These are phyloP conservation scores for Durotheca rogersii DNA, from an alignment of 495 filamentous ascomycete genomes.

Conservation along the genomic window DNA sequence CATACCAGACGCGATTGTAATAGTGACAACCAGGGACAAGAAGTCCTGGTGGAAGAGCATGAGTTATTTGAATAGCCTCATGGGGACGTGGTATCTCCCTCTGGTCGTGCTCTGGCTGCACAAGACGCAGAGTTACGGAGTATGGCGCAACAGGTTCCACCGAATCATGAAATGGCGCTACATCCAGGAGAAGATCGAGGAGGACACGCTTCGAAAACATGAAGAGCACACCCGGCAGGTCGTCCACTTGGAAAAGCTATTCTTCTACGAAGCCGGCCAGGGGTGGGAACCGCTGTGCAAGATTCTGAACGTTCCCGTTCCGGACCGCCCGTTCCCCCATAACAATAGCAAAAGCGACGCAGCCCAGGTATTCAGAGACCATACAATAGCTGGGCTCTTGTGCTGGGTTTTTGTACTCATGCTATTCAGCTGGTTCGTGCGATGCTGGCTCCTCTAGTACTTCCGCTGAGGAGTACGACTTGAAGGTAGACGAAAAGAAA, in stretches of 20 bases:
- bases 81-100: conserved; percentile 39
- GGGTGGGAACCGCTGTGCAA: conserved; percentile 45
- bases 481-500: too few relatives aligned
- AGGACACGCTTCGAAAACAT: conserved; percentile 38
- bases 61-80: conserved; percentile 30
- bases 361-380: conserved; percentile 28
- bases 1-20: conserved; percentile 43
- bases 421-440: conserved; percentile 25
- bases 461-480: conserved; percentile 7
- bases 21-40: conserved; percentile 38
- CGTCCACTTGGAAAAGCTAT: conserved; percentile 41
- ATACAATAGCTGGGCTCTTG: conserved; percentile 25
- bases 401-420: conserved; percentile 33
- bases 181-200: conserved; percentile 31
- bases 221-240: conserved; percentile 38
- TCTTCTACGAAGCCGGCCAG: conserved; percentile 48
- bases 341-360: conserved; percentile 38
- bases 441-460: conserved; percentile 12
- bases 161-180: conserved; percentile 35
- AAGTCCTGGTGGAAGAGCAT: conserved; percentile 40
- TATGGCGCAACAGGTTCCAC: conserved; percentile 34
- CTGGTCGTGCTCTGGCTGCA: conserved; percentile 34
- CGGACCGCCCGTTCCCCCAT: conserved; percentile 40
- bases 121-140: conserved; percentile 32
- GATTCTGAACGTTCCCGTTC: conserved; percentile 40